Percentiles rank a stretch among this genome's conserved stretches.
These are phyloP conservation scores for Fusarium sp. DNA, from an alignment of 2,329 filamentous ascomycete species.

Conservation along the genomic window DNA sequence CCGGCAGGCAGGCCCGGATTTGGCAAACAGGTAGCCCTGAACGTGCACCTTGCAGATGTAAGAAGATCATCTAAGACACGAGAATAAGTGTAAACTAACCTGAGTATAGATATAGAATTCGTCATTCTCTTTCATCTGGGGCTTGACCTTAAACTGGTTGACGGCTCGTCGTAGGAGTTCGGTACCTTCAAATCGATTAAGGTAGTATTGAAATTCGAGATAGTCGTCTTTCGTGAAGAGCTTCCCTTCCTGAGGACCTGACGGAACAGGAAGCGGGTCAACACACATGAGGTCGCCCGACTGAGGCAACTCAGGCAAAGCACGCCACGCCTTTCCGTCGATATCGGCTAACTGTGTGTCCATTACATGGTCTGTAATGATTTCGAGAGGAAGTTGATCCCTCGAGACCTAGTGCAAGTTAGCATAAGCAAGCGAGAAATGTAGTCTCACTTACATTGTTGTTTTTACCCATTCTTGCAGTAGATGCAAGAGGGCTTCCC, in stretches of 20 bases:
- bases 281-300: slow-evolving; percentile 40
- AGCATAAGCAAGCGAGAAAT: neutral
- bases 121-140: slow-evolving; percentile 66
- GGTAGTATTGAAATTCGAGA: slow-evolving; percentile 76
- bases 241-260: neutral
- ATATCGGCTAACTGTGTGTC: neutral
- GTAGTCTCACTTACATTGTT: slow-evolving; percentile 3
- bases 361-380: slow-evolving; percentile 23
- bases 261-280: slow-evolving; percentile 31
- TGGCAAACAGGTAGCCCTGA: slow-evolving; percentile 71
- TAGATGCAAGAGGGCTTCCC: neutral
- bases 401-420: neutral
- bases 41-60: slow-evolving; percentile 68
- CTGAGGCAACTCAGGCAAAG: slow-evolving; percentile 39
- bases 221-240: slow-evolving; percentile 60
- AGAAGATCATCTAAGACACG: neutral
- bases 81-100: slow-evolving; percentile 46
- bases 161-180: slow-evolving; percentile 76
- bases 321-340: slow-evolving; percentile 23
- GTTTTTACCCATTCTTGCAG: slow-evolving; percentile 2
- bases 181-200: slow-evolving; percentile 79
- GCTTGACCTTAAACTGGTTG: slow-evolving; percentile 61
- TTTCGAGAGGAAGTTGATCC: slow-evolving; percentile 8
- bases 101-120: slow-evolving; percentile 75
- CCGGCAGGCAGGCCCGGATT: slow-evolving; percentile 71